A percentile compares a stretch with the other conserved stretches of the same genome.
Evolutionary conservation across 2,329 filamentous ascomycete genomes (phyloP).

Genomic region (Xylariomycetidae sp.): DNA sequence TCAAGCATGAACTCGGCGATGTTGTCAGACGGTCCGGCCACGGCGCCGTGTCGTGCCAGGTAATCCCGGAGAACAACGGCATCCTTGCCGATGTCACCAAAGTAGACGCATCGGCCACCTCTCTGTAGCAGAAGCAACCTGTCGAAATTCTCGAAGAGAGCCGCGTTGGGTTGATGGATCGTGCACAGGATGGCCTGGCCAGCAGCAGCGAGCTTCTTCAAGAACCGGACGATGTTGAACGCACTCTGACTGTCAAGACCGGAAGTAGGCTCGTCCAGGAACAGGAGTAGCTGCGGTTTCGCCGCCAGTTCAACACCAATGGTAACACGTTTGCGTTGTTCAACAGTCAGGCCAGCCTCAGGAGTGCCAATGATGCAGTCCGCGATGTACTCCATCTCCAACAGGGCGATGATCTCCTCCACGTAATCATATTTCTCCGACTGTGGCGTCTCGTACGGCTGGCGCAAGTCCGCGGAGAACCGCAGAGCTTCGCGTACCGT

Average conservation of each 20-base stretch:
- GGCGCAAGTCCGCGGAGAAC: constrained; percentile 57
- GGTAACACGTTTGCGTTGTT: constrained; percentile 70
- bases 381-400: constrained; percentile 54
- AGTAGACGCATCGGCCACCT: constrained; percentile 78
- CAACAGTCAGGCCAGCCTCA: constrained; percentile 65
- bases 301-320: constrained; percentile 87
- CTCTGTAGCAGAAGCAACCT: constrained; percentile 70
- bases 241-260: constrained; percentile 68
- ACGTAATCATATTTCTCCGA: constrained; percentile 54
- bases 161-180: constrained; percentile 83
- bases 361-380: constrained; percentile 53
- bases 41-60: constrained; percentile 53
- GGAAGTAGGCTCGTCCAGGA: constrained; percentile 73
- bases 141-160: constrained; percentile 84
- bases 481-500: constrained; percentile 58
- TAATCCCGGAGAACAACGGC: constrained; percentile 64
- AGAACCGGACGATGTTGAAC: constrained; percentile 71
- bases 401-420: constrained; percentile 52
- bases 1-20: constrained; percentile 80
- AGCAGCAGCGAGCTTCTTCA: constrained; percentile 69
- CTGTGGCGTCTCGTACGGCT: constrained; percentile 46
- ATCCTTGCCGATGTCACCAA: constrained; percentile 75
- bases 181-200: constrained; percentile 88
- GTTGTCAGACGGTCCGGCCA: constrained; percentile 49
- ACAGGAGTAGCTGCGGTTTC: constrained; percentile 69